A percentile compares a stretch with the other conserved stretches of the same genome.
phyloP scores from a whole-genome alignment of 352 stramenopile species.

The Pythium monospermum region DNA sequence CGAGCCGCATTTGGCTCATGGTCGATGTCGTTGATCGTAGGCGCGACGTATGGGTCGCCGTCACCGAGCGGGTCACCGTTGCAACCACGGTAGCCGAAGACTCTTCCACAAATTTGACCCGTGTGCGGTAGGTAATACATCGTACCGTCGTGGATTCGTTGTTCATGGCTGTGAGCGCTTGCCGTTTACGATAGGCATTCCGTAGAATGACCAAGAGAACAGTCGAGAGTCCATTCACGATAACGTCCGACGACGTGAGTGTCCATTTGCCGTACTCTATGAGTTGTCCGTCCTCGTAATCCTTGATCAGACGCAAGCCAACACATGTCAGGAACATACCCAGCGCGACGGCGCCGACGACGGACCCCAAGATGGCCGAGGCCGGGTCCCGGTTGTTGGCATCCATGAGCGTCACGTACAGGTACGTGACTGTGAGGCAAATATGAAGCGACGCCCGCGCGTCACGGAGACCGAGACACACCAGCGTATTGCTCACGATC shows the following conservation, averaged over 20 bases:
- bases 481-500: background rate
- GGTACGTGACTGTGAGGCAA: background rate
- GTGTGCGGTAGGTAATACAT: slow-evolving; percentile 5
- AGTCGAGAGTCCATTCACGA: slow-evolving; percentile 9
- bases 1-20: no score
- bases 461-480: background rate
- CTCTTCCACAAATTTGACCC: slow-evolving; percentile 2
- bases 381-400: background rate
- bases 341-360: background rate
- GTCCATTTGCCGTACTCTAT: no score
- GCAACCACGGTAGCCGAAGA: no score
- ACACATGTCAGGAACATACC: background rate
- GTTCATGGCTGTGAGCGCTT: background rate
- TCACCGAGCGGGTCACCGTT: no score
- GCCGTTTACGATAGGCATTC: slow-evolving; percentile 15
- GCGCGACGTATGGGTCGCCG: no score
- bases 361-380: background rate
- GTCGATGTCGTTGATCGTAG: no score
- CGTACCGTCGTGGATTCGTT: background rate
- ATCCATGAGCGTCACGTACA: background rate
- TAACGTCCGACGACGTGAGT: no score
- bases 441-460: background rate
- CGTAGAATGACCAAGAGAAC: slow-evolving; percentile 12
- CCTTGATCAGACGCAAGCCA: background rate
- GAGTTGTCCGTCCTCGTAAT: background rate